A percentile compares a stretch with the other conserved stretches of the same genome.
These are phyloP conservation scores for Aspergillus leporis DNA, from an alignment of 495 filamentous ascomycete species.

Conservation along the genomic window DNA sequence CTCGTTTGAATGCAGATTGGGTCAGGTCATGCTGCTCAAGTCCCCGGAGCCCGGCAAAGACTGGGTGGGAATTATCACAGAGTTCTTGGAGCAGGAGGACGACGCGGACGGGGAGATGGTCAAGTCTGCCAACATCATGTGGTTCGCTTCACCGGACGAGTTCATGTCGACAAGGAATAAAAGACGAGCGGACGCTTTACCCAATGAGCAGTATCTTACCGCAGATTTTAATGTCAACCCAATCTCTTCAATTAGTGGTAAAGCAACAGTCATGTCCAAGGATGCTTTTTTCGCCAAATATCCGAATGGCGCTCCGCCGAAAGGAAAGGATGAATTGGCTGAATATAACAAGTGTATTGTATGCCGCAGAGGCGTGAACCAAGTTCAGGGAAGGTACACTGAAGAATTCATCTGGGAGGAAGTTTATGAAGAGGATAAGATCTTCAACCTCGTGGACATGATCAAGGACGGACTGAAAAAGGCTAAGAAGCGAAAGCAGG, in stretches of 20 bases:
- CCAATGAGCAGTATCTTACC: conserved; percentile 92
- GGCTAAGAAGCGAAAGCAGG: conserved; percentile 44
- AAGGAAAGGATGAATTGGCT: conserved; percentile 54
- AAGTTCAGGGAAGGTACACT: conserved; percentile 84
- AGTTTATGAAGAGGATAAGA: conserved; percentile 66
- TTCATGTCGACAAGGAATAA: conserved; percentile 73
- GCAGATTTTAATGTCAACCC: conserved; percentile 81
- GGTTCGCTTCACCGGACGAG: conserved; percentile 91
- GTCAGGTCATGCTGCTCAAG: conserved; percentile 83
- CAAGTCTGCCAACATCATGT: conserved; percentile 75
- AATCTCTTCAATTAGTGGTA: conserved; percentile 87
- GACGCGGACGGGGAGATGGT: conserved; percentile 50
- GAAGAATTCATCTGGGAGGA: conserved; percentile 92
- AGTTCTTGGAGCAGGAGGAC: conserved; percentile 69
- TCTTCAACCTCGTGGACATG: conserved; percentile 61
- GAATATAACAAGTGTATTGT: conserved; percentile 89
- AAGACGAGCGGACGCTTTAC: conserved; percentile 77
- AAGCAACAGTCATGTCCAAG: conserved; percentile 74
- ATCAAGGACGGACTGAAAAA: conserved; percentile 66
- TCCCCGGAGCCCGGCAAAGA: conserved; percentile 78
- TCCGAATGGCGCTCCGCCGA: conserved; percentile 74
- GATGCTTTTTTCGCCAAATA: conserved; percentile 64
- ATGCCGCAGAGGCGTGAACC: conserved; percentile 86
- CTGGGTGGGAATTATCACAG: conserved; percentile 85
- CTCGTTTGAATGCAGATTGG: conserved; percentile 75